phyloP scores from a whole-genome alignment of 1,284 basidiomycete genomes.

The Cryptococcus sp. region DNA sequence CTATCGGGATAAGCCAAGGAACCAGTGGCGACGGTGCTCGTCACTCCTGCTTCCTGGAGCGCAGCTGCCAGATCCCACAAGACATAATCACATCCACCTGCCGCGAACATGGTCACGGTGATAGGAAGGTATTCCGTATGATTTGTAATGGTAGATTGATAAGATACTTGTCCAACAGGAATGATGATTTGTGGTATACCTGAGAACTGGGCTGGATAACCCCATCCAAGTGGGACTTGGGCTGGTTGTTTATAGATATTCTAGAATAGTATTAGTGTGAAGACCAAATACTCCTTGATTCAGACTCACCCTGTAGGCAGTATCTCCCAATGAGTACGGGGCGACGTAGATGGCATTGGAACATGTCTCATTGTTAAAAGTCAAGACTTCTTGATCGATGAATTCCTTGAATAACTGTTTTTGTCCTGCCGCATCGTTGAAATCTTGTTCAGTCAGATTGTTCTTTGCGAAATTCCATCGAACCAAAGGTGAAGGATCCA shows the following conservation, averaged over 20 bases:
- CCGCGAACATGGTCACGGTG: conserved; percentile 47
- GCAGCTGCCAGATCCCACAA: conserved; percentile 47
- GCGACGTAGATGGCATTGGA: conserved; percentile 47
- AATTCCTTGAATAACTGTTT: conserved; percentile 44
- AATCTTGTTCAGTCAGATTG: conserved; percentile 16
- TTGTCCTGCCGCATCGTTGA: conserved; percentile 12
- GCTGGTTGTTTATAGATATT: conserved; percentile 20
- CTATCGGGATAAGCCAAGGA: conserved; percentile 1
- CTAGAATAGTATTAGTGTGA: conserved; percentile 4
- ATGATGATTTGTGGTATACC: conserved; percentile 48
- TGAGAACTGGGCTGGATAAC: conserved; percentile 22
- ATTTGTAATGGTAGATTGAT: conserved; percentile 48
- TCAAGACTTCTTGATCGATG: conserved; percentile 40
- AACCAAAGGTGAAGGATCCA: conserved; percentile 45
- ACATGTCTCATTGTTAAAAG: conserved; percentile 38
- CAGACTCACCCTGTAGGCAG: conserved; percentile 23
- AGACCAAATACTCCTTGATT: conserved; percentile 8
- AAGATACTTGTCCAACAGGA: conserved; percentile 49
- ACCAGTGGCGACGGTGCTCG: conserved; percentile 1
- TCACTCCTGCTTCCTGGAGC: conserved; percentile 25
- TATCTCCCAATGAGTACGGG: conserved; percentile 33
- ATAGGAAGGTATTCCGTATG: conserved; percentile 49
- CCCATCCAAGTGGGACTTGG: conserved; percentile 35
- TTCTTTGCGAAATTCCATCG: conserved; percentile 45
- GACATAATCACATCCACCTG: conserved; percentile 49